Percentiles rank a stretch among this genome's conserved stretches.
phyloP scores from a whole-genome alignment of 441 rosid species.

The Euphorbia celastroides region DNA sequence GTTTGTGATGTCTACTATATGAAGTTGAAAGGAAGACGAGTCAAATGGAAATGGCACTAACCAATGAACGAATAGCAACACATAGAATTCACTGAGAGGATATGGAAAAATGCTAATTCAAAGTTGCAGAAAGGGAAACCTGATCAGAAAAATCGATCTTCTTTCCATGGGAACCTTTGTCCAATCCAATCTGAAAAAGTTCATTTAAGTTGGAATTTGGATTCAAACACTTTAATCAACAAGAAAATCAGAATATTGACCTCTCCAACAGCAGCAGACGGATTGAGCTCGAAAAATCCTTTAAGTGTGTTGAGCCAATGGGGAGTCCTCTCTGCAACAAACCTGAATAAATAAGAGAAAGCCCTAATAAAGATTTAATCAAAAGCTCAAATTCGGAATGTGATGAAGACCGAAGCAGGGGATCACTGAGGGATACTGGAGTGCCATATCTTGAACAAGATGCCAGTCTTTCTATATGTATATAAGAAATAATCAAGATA shows the following conservation, averaged over 20 bases:
- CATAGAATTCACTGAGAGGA: too few relatives aligned
- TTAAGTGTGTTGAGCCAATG: slow-evolving; percentile 66
- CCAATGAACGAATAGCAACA: background rate
- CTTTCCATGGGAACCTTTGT: slow-evolving; percentile 70
- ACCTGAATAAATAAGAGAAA: slow-evolving; percentile 36
- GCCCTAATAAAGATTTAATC: background rate
- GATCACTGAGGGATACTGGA: slow-evolving; percentile 51
- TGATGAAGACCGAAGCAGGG: slow-evolving; percentile 92
- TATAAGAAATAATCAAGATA: background rate
- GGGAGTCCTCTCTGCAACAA: slow-evolving; percentile 58
- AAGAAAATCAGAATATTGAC: slow-evolving; percentile 23
- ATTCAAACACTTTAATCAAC: too few relatives aligned
- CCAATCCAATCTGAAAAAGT: slow-evolving; percentile 68
- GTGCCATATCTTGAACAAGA: slow-evolving; percentile 69
- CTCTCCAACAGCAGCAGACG: slow-evolving; percentile 94
- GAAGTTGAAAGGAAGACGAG: slow-evolving; percentile 4
- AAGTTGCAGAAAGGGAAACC: slow-evolving; percentile 28
- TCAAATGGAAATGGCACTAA: background rate
- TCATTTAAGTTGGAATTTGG: slow-evolving; percentile 13
- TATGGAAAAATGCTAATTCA: background rate
- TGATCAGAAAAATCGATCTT: slow-evolving; percentile 63
- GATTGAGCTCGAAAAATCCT: slow-evolving; percentile 54
- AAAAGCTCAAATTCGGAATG: background rate
- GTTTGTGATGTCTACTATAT: background rate
- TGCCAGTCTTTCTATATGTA: slow-evolving; percentile 71